Base-by-base conservation (phyloP, 305 asterid genomes). In the Fraxinus sp. region DNA sequence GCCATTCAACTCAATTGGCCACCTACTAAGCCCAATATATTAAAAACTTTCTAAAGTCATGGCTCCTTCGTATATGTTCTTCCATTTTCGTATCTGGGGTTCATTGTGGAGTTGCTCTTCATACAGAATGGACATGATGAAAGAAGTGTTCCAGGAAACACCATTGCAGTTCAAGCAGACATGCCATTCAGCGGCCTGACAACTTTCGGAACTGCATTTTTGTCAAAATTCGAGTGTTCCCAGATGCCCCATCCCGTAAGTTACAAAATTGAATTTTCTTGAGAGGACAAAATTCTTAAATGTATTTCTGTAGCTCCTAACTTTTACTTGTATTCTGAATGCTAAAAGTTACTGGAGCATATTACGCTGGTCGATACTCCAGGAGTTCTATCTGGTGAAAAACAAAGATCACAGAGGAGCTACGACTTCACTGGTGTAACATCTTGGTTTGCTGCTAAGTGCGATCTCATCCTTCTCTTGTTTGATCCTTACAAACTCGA, bases 201-300 rank as follows among this genome's bases (percentile, higher is more conserved):
- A 80, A 89, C 91, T 77, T 95, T 95, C 74, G 99, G 99, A 86
- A 91, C 94, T 82, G 91, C 98, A 0, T 95, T 95, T 88, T 91
- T 95, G 84, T 94, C 99, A 1, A 95, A 95, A 86, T 95, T 95
- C 70, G 96, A 94, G 88, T 93, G 99, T 85, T 95, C 99, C 78
- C 99, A 94, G 86, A 95, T 95, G 99, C 95, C 97, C 41, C 98
- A 95, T 87, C 91, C 98, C 80, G 97, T 95, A 89, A 90, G 98
- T 85, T 85, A 80, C 82, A 55, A 78, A 39, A 75, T 78, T 26
- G 37, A 62, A 26, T 30, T 78, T 71, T 62, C 59, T 76, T 49
- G 16, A 22, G 32, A 66, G 7, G 8, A 64, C 9, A 77, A 78
- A 37, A 37, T 75, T 70, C 36, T 62, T 62, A 46, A 52, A 13